Evolutionary conservation across 2,329 filamentous ascomycete genomes (phyloP).

Genomic region (Helotiales sp.): DNA sequence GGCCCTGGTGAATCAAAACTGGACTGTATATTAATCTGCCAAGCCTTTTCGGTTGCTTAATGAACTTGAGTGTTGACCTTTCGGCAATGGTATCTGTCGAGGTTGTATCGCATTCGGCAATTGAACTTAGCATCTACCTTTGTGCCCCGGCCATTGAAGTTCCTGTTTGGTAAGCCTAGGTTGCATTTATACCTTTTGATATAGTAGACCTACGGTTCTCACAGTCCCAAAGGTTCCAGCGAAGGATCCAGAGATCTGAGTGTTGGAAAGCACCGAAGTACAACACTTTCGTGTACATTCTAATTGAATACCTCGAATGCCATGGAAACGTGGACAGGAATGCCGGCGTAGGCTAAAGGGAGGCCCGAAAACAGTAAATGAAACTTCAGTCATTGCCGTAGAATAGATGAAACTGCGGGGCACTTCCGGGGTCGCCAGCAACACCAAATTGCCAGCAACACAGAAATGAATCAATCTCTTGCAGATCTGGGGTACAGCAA

Average conservation of each 20-base stretch:
- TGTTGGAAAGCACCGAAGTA: neutral
- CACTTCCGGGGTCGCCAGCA: neutral
- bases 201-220: neutral
- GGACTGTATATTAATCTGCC: neutral
- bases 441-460: constrained; percentile 11
- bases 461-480: constrained; percentile 9
- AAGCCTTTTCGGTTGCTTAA: neutral
- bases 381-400: neutral
- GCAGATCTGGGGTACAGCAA: constrained; percentile 7
- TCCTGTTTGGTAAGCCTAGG: neutral
- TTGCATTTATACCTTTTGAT: neutral
- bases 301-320: constrained; percentile 3
- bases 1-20: neutral
- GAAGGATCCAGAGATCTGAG: neutral
- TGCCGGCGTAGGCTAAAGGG: neutral
- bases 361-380: neutral
- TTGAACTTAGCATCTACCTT: neutral
- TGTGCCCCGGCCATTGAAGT: neutral
- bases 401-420: neutral
- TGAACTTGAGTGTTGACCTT: neutral
- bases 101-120: neutral
- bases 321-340: neutral
- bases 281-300: neutral
- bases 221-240: neutral
- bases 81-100: neutral